Percentiles rank a stretch among this genome's conserved stretches.
These are phyloP conservation scores for Pisolithus marmoratus DNA, from an alignment of 768 basidiomycete genomes.

Conservation along the genomic window DNA sequence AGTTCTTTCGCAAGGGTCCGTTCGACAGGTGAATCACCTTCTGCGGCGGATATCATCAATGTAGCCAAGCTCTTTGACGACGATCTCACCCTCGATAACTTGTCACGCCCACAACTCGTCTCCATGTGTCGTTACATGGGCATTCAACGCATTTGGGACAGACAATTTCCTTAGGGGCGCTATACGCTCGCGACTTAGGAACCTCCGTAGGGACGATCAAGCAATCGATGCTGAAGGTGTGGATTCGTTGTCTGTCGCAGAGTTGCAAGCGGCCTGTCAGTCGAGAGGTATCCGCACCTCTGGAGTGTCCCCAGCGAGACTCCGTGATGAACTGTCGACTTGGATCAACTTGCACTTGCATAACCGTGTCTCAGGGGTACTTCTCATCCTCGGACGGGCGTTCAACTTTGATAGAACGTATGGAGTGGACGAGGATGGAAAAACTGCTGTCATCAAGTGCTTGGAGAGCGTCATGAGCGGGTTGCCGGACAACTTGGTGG, in stretches of 20 bases:
- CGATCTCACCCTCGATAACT: slow-evolving; percentile 95
- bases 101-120: slow-evolving; percentile 96
- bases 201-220: slow-evolving; percentile 89
- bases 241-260: slow-evolving; percentile 83
- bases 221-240: slow-evolving; percentile 87
- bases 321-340: slow-evolving; percentile 83
- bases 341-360: slow-evolving; percentile 94
- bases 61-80: slow-evolving; percentile 98
- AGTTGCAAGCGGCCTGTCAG: slow-evolving; percentile 90
- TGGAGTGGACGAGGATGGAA: slow-evolving; percentile 75
- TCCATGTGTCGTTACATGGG: slow-evolving; percentile 98
- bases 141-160: slow-evolving; percentile 95
- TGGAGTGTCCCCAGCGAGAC: slow-evolving; percentile 79
- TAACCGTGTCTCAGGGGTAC: slow-evolving; percentile 87
- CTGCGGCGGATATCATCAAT: slow-evolving; percentile 80
- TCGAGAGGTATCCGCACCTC: slow-evolving; percentile 88
- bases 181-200: slow-evolving; percentile 75
- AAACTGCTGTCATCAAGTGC: slow-evolving; percentile 71
- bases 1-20: slow-evolving; percentile 99
- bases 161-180: slow-evolving; percentile 96
- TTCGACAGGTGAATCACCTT: slow-evolving; percentile 92
- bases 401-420: slow-evolving; percentile 85
- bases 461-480: slow-evolving; percentile 88
- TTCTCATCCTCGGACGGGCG: slow-evolving; percentile 89
- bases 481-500: slow-evolving; percentile 88